Evolutionary conservation across 768 basidiomycete species (phyloP).

Genomic region (Hortiboletus campestris): DNA sequence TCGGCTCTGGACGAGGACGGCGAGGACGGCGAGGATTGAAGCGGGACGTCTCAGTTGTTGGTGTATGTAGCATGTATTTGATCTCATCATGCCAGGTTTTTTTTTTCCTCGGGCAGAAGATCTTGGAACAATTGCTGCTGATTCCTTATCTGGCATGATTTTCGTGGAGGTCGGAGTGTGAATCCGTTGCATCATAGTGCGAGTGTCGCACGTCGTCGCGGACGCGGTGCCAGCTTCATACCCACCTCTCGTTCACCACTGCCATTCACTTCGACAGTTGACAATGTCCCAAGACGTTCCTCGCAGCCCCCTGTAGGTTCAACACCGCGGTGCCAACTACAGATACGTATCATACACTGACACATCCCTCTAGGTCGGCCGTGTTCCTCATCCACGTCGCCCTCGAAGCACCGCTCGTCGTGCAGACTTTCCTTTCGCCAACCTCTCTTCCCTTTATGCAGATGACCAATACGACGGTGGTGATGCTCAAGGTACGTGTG

Average conservation of each 20-base stretch:
- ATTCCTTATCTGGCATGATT: conserved; percentile 22
- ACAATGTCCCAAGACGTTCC: conserved; percentile 20
- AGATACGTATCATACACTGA: no score
- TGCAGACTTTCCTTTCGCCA: conserved; percentile 73
- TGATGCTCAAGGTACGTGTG: conserved; percentile 63
- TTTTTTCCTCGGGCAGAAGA: not conserved
- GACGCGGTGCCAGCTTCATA: no score
- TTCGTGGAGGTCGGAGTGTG: conserved; percentile 27
- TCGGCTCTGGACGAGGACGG: conserved; percentile 31
- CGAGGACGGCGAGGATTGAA: conserved; percentile 32
- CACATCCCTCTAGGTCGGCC: conserved; percentile 42
- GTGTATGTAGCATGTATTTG: conserved; percentile 5
- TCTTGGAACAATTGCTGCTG: not conserved
- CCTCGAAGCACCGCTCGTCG: conserved; percentile 71
- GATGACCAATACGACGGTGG: conserved; percentile 78
- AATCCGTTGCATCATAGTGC: not conserved
- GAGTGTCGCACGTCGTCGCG: not conserved
- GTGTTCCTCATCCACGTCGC: conserved; percentile 81
- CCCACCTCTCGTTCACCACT: no score
- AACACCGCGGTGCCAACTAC: no score
- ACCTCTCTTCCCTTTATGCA: conserved; percentile 68
- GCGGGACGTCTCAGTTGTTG: not conserved
- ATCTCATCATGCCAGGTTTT: conserved; percentile 7
- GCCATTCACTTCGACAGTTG: not conserved
- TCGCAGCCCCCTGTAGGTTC: conserved; percentile 44